Evolutionary conservation across 352 stramenopile genomes (phyloP), one percentile per base, ranked within the genome.

Genomic region (Phytophthora tubulina): DNA sequence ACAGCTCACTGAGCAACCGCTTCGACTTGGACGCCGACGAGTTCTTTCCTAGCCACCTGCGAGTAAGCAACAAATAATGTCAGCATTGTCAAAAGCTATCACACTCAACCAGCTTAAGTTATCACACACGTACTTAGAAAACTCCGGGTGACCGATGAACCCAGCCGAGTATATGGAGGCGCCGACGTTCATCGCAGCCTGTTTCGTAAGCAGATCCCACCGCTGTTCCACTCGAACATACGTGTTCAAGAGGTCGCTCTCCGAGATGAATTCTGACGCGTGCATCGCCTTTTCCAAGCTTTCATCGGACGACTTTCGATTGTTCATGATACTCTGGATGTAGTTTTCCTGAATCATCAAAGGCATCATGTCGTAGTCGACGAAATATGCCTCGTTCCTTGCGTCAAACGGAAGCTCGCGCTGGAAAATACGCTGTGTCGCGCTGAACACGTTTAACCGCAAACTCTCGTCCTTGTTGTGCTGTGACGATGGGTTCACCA

Each of bases 311-410:
- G 81, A 82, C 15, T 67, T 86, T 38, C 78, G 69, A 68, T 94
- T 89, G 63, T 85, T 91, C 82, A 92, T 91, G 57, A 96, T 87
- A 60, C 86, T 94, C 56, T 91, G 78, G 36, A 96, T 90, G 72
- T 95, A 93, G 63, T 97, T 89, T 72, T 94, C 90, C 70, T 99
- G 96, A 5, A 99, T 77, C 78, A 99, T 94, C 32, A 99, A 80
- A 15, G 98, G 98, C 79, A 99, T 97, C 39, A 99, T 82, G 76
- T 98, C 96, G 74, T 99, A 99, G 80, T 99, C 98, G 14, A 98
- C 96, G 79, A 99, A 99, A 79, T 98, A 99, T 9, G 96, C 95
- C 78, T 99, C 96, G 60, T 96, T 99, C 7, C 97, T 90, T 36
- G 88, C 79, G 7, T 93, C 80, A 61, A 97, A 97, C 21, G 80